Percentiles rank a stretch among this genome's conserved stretches.
phyloP scores from a whole-genome alignment of 306 rosid genomes.

The Elaeagnus macrophylla region DNA sequence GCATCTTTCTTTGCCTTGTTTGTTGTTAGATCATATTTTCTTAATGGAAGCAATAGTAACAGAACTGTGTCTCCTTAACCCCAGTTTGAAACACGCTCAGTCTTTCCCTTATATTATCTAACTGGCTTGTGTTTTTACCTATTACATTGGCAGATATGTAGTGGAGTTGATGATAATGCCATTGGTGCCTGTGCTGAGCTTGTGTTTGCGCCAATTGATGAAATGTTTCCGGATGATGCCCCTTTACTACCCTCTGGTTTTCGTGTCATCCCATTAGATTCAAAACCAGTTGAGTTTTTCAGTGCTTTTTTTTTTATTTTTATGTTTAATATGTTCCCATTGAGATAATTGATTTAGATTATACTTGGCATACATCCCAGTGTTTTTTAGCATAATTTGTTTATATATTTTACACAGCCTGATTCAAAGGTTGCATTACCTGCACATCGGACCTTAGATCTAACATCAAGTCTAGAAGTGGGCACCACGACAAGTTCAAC shows the following conservation, averaged over 20 bases:
- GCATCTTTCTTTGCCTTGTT: neutral
- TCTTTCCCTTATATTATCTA: neutral
- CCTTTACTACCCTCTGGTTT: constrained; percentile 86
- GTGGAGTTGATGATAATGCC: constrained; percentile 84
- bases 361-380: neutral
- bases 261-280: constrained; percentile 86
- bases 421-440: constrained; percentile 53
- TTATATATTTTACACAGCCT: constrained; percentile 4
- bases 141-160: constrained; percentile 55
- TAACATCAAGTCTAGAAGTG: constrained; percentile 88
- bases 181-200: constrained; percentile 91
- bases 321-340: neutral
- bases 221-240: constrained; percentile 94
- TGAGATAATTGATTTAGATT: too few relatives aligned
- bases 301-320: neutral
- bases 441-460: constrained; percentile 65
- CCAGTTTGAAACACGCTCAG: too few relatives aligned
- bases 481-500: constrained; percentile 56
- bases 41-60: neutral
- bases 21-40: neutral
- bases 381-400: neutral
- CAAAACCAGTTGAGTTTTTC: constrained; percentile 56
- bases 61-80: too few relatives aligned
- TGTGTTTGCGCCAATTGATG: constrained; percentile 95
- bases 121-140: neutral